phyloP scores from a whole-genome alignment of 2,329 filamentous ascomycete species.

The Fusarium nanum region DNA sequence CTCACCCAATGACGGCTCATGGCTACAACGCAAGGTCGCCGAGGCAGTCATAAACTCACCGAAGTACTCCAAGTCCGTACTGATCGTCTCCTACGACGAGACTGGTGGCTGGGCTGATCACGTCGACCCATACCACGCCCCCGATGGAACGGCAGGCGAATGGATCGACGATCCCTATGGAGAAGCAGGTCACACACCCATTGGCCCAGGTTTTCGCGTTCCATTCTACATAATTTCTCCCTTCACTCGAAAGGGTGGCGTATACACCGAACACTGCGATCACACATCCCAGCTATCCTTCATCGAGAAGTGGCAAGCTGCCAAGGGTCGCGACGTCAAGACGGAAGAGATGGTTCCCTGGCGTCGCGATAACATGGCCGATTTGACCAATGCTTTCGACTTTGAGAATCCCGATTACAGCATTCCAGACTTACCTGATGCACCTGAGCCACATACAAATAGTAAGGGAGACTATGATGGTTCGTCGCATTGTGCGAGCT shows the following conservation, averaged over 20 bases:
- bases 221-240: slow-evolving; percentile 20
- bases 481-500: background rate
- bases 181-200: background rate
- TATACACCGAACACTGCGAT: slow-evolving; percentile 14
- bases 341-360: background rate
- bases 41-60: slow-evolving; percentile 21
- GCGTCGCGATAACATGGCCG: slow-evolving; percentile 21
- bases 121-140: background rate
- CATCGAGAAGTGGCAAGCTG: slow-evolving; percentile 19
- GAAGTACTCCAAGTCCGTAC: slow-evolving; percentile 4
- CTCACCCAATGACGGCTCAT: slow-evolving; percentile 4
- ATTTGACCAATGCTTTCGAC: slow-evolving; percentile 14
- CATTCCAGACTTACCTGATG: background rate
- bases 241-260: slow-evolving; percentile 9
- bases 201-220: background rate
- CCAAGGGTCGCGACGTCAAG: slow-evolving; percentile 9
- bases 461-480: slow-evolving; percentile 14
- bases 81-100: slow-evolving; percentile 10
- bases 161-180: slow-evolving; percentile 19
- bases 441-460: background rate
- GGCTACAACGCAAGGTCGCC: slow-evolving; percentile 2
- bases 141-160: background rate
- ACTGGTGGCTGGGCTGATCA: slow-evolving; percentile 18
- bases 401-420: background rate
- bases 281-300: background rate